Conservation (phyloP, 306 rosid species). For the Argentina anserina region DNA sequence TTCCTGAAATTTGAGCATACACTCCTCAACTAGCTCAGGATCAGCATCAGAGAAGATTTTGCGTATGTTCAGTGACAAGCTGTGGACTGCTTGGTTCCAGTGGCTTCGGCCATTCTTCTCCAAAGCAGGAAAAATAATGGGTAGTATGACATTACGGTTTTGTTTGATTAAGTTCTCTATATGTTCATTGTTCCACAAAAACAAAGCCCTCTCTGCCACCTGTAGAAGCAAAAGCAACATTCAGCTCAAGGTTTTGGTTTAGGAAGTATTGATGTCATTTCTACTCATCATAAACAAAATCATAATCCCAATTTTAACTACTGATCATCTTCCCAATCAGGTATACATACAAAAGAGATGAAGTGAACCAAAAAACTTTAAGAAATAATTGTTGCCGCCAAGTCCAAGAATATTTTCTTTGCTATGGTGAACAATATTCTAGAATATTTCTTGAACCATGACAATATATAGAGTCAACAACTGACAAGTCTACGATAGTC, state of each 20-base stretch:
- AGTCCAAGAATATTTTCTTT: not conserved
- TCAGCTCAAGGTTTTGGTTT: slow-evolving; percentile 13
- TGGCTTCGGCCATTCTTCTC: slow-evolving; percentile 56
- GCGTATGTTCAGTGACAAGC: slow-evolving; percentile 50
- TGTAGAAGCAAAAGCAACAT: slow-evolving; percentile 29
- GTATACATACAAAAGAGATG: not conserved
- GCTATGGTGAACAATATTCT: not conserved
- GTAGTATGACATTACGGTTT: slow-evolving; percentile 53
- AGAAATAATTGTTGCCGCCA: not conserved
- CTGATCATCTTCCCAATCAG: not conserved
- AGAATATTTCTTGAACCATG: not conserved
- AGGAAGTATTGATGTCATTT: not conserved
- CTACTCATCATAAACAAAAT: not conserved
- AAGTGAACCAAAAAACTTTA: not conserved
- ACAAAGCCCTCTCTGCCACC: slow-evolving; percentile 82
- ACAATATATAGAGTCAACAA: not conserved
- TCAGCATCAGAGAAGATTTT: slow-evolving; percentile 55
- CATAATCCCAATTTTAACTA: not conserved
- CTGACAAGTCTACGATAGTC: not conserved
- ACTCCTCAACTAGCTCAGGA: slow-evolving; percentile 59
- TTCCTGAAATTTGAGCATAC: slow-evolving; percentile 49
- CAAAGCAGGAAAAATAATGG: slow-evolving; percentile 68
- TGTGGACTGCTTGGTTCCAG: slow-evolving; percentile 70
- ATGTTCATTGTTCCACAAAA: slow-evolving; percentile 71
- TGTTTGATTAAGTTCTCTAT: slow-evolving; percentile 56